Percentiles rank a stretch among this genome's conserved stretches.
Conservation (phyloP, 1,284 basidiomycete genomes). For the Mrakiaceae sp. region DNA sequence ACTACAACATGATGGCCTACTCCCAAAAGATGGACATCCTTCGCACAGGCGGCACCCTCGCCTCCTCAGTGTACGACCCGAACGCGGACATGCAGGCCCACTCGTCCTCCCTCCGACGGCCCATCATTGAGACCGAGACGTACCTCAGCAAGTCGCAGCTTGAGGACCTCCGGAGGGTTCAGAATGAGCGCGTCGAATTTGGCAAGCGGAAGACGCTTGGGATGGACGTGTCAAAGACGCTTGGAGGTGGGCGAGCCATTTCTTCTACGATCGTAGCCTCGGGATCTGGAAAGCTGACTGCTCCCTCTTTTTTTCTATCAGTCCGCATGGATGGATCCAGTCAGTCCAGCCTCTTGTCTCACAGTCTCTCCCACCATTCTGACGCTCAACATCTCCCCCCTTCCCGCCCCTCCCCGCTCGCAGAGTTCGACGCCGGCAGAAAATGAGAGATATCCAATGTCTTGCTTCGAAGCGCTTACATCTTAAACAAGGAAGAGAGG, state of each 20-base stretch:
- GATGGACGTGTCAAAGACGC: constrained; percentile 26
- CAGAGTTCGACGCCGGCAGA: constrained; percentile 5
- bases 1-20: constrained; percentile 72
- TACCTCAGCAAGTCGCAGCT: constrained; percentile 66
- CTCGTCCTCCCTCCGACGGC: constrained; percentile 52
- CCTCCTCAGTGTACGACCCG: constrained; percentile 57
- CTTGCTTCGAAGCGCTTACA: too few relatives aligned
- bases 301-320: too few relatives aligned
- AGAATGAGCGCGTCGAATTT: constrained; percentile 67
- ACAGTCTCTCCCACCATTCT: neutral
- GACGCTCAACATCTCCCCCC: neutral
- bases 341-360: neutral
- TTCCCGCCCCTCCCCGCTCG: too few relatives aligned
- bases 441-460: too few relatives aligned
- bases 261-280: too few relatives aligned
- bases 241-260: neutral
- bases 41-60: constrained; percentile 59
- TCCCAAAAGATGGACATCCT: constrained; percentile 68
- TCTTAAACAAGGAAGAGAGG: too few relatives aligned
- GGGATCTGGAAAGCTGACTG: too few relatives aligned
- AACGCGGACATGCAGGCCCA: constrained; percentile 66
- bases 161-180: constrained; percentile 62
- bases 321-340: constrained; percentile 15
- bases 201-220: constrained; percentile 28
- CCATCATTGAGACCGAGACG: constrained; percentile 49